These are phyloP conservation scores for Neurospora hispaniola DNA, from an alignment of 495 filamentous ascomycete genomes.

Conservation along the genomic window DNA sequence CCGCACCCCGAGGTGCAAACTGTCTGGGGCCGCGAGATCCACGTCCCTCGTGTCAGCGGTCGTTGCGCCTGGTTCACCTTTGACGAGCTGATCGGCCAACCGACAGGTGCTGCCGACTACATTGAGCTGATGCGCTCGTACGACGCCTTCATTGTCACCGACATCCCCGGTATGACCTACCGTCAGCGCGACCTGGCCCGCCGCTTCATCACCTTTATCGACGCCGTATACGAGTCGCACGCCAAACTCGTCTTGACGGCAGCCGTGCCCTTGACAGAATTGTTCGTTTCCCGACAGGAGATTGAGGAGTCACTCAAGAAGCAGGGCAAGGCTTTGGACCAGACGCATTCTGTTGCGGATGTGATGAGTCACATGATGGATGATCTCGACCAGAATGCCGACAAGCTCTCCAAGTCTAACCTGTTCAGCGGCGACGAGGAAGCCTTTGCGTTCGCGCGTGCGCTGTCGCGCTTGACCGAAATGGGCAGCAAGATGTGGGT, in stretches of 20 bases:
- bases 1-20: slow-evolving; percentile 65
- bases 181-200: slow-evolving; percentile 79
- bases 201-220: slow-evolving; percentile 93
- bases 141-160: slow-evolving; percentile 82
- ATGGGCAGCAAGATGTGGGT: slow-evolving; percentile 96
- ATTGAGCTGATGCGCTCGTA: slow-evolving; percentile 86
- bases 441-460: slow-evolving; percentile 87
- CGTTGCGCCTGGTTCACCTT: slow-evolving; percentile 84
- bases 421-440: slow-evolving; percentile 96
- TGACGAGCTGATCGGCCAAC: slow-evolving; percentile 74
- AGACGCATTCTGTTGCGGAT: slow-evolving; percentile 56
- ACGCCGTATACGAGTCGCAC: slow-evolving; percentile 78
- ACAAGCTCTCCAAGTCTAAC: slow-evolving; percentile 70
- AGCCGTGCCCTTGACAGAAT: slow-evolving; percentile 67
- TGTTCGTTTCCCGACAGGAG: slow-evolving; percentile 82
- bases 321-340: slow-evolving; percentile 29
- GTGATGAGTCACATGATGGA: slow-evolving; percentile 90
- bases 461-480: slow-evolving; percentile 71
- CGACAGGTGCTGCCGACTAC: slow-evolving; percentile 89
- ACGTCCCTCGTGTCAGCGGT: slow-evolving; percentile 80
- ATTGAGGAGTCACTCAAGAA: slow-evolving; percentile 41
- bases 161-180: slow-evolving; percentile 84
- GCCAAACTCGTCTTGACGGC: slow-evolving; percentile 94
- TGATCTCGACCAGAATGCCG: slow-evolving; percentile 78
- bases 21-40: slow-evolving; percentile 90